These are phyloP conservation scores for Blepharisma undulans DNA, from an alignment of 169 alveolate species.

Conservation along the genomic window DNA sequence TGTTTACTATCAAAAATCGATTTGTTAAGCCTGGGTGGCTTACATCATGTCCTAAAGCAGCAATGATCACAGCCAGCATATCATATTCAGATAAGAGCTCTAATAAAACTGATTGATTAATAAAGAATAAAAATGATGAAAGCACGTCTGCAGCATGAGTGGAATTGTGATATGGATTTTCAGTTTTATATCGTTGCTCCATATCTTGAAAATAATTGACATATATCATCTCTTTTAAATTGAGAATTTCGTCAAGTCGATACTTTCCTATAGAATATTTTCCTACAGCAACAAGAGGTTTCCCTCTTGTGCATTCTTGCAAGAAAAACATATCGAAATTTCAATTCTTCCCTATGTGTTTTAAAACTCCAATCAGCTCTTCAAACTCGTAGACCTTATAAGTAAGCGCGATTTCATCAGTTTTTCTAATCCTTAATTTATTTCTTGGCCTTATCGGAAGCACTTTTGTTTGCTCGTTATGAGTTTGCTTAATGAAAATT, in stretches of 20 bases:
- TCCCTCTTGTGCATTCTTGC: neutral
- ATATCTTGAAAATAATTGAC: neutral
- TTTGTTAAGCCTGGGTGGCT: constrained; percentile 85
- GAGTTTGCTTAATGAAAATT: neutral
- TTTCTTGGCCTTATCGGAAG: neutral
- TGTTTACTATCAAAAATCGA: constrained; percentile 66
- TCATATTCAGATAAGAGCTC: neutral
- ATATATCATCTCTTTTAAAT: neutral
- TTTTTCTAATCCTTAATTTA: neutral
- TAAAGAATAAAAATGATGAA: constrained; percentile 19
- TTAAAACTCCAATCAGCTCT: neutral
- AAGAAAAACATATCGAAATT: neutral
- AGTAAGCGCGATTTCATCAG: neutral
- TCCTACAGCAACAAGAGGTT: neutral
- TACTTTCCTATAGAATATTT: neutral
- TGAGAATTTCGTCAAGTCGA: neutral
- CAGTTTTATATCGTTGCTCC: neutral
- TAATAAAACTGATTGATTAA: neutral
- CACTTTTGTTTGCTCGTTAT: neutral
- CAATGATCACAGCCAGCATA: neutral
- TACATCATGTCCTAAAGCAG: constrained; percentile 75
- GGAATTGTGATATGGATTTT: constrained; percentile 58
- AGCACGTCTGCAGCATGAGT: constrained; percentile 61
- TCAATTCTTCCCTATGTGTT: neutral
- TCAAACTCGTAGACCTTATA: neutral